Evolutionary conservation across 176 grass and related monocot species (phyloP).

Genomic region (Cenchrus fungigraminus): DNA sequence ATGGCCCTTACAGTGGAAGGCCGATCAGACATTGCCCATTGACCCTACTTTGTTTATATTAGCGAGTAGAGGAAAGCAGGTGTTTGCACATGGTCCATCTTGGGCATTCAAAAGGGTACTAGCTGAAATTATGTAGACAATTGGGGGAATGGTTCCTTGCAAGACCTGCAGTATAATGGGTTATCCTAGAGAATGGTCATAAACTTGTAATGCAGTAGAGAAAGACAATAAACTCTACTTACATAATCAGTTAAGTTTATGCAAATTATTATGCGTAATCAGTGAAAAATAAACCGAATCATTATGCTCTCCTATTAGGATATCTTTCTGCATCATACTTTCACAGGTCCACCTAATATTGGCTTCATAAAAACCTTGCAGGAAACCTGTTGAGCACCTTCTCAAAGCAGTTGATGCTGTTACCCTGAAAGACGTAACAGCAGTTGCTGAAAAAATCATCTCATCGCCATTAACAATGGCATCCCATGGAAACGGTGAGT

Average conservation of each 20-base stretch:
- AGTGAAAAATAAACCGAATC: constrained; percentile 13
- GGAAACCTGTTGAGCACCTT: constrained; percentile 86
- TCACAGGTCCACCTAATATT: neutral
- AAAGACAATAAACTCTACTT: neutral
- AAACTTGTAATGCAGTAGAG: neutral
- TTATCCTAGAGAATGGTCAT: neutral
- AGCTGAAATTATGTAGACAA: neutral
- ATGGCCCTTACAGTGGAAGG: neutral
- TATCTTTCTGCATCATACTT: neutral
- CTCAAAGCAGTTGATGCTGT: constrained; percentile 75
- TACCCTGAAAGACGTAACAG: constrained; percentile 78
- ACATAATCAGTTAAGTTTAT: neutral
- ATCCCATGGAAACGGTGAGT: constrained; percentile 86
- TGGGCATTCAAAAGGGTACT: neutral
- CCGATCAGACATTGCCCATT: neutral
- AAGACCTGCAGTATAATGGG: constrained; percentile 5
- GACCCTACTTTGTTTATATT: constrained; percentile 14
- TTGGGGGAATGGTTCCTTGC: neutral
- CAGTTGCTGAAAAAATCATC: constrained; percentile 79
- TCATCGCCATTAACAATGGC: constrained; percentile 88
- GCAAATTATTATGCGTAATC: neutral
- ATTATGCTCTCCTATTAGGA: neutral
- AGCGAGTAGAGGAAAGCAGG: neutral
- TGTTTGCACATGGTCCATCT: neutral
- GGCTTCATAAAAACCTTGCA: constrained; percentile 43